A percentile compares a stretch with the other conserved stretches of the same genome.
phyloP scores from a whole-genome alignment of 495 filamentous ascomycete genomes.

The Viridothelium virens region DNA sequence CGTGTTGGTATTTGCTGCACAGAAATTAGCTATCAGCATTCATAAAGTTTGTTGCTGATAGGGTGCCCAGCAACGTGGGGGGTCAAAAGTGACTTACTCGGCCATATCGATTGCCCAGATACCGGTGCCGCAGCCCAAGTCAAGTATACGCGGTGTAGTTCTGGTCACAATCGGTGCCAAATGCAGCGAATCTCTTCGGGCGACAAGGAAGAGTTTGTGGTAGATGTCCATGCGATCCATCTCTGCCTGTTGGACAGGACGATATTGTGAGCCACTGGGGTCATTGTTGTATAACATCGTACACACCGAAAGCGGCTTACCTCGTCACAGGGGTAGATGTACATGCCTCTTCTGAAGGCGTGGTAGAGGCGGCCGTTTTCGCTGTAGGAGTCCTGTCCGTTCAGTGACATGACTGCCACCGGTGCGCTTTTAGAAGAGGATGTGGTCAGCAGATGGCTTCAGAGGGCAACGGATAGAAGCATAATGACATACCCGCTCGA shows the following conservation, averaged over 20 bases:
- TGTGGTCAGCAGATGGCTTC: constrained; percentile 3
- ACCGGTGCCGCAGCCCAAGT: constrained; percentile 78
- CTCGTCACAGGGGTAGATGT: constrained; percentile 58
- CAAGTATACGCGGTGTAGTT: constrained; percentile 50
- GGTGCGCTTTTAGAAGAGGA: constrained; percentile 7
- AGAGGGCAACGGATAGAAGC: constrained; percentile 15
- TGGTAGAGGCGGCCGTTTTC: constrained; percentile 54
- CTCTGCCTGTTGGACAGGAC: constrained; percentile 27
- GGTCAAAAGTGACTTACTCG: constrained; percentile 46
- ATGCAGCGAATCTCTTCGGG: constrained; percentile 52
- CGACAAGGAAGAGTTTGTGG: constrained; percentile 45
- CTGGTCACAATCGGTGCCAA: constrained; percentile 42
- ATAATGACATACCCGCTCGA: constrained; percentile 32
- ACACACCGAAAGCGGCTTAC: constrained; percentile 28
- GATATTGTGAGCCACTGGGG: constrained; percentile 12
- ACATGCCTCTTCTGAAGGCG: constrained; percentile 48
- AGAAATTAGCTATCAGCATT: constrained; percentile 20
- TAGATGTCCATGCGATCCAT: constrained; percentile 40
- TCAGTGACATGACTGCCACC: constrained; percentile 7
- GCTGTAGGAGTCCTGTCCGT: constrained; percentile 28
- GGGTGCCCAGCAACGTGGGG: constrained; percentile 6
- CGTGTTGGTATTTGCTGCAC: constrained; percentile 49
- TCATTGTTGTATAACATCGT: neutral
- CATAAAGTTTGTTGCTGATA: neutral
- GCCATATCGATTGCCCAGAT: constrained; percentile 85